Conservation (phyloP, 768 basidiomycete species). For the Sarcomyxa edulis region DNA sequence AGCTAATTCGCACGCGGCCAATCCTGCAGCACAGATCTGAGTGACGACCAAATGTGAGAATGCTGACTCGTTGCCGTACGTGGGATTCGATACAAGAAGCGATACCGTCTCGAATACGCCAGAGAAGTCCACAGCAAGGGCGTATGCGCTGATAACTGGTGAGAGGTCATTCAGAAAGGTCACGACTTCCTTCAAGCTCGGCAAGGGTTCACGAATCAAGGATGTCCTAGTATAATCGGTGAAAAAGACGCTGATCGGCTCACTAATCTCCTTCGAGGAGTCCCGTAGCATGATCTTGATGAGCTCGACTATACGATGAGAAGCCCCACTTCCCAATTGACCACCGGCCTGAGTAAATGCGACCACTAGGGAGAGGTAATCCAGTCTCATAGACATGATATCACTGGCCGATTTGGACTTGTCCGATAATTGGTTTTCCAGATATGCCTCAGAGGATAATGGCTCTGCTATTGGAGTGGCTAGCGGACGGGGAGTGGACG, state of each 20-base stretch:
- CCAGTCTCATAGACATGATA: slow-evolving; percentile 51
- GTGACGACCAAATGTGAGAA: slow-evolving; percentile 45
- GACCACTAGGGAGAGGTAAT: slow-evolving; percentile 54
- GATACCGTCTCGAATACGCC: slow-evolving; percentile 49
- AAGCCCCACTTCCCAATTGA: slow-evolving; percentile 31
- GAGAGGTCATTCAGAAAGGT: slow-evolving; percentile 49
- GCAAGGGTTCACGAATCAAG: slow-evolving; percentile 40
- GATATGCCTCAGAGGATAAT: slow-evolving; percentile 16
- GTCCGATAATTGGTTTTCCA: slow-evolving; percentile 31
- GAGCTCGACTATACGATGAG: slow-evolving; percentile 47
- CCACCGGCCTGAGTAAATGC: slow-evolving; percentile 50
- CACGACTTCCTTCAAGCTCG: slow-evolving; percentile 42
- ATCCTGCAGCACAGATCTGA: slow-evolving; percentile 38
- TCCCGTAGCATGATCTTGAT: slow-evolving; percentile 55
- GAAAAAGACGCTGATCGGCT: slow-evolving; percentile 46
- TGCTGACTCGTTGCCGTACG: slow-evolving; percentile 43
- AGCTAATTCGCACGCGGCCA: slow-evolving; percentile 43
- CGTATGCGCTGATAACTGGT: slow-evolving; percentile 49
- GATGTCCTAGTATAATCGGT: slow-evolving; percentile 43
- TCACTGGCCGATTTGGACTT: slow-evolving; percentile 50
- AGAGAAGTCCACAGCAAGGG: slow-evolving; percentile 48
- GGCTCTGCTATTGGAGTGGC: slow-evolving; percentile 21
- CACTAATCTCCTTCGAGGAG: slow-evolving; percentile 27
- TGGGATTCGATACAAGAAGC: slow-evolving; percentile 35
- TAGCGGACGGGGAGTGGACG: slow-evolving; percentile 17